phyloP scores from a whole-genome alignment of 345 rosid species.

The Aquilaria sinensis region DNA sequence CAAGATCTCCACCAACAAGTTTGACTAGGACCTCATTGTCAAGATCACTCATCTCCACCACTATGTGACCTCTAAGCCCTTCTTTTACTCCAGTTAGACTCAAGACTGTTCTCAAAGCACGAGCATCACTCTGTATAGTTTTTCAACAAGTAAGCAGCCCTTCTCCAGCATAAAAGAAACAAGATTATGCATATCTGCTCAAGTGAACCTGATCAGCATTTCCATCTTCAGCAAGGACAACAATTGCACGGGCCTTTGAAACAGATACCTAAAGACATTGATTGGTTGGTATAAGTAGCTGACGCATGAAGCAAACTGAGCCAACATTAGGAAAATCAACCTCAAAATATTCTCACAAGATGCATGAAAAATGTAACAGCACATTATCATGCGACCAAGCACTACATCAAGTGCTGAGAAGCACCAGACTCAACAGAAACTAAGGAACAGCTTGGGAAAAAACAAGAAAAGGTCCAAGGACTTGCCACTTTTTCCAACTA shows the following conservation, averaged over 20 bases:
- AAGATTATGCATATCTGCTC: constrained; percentile 7
- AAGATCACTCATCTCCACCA: constrained; percentile 72
- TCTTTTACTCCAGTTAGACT: constrained; percentile 75
- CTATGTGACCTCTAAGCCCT: constrained; percentile 67
- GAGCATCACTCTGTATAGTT: constrained; percentile 65
- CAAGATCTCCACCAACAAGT: constrained; percentile 75
- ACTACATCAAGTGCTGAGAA: too few species aligned
- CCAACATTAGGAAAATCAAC: constrained; percentile 3
- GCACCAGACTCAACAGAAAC: too few species aligned
- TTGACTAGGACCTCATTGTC: constrained; percentile 75
- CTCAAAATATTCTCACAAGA: background rate
- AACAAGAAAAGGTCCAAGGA: too few species aligned
- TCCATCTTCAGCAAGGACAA: constrained; percentile 75
- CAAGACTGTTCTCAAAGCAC: constrained; percentile 69
- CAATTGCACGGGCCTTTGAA: constrained; percentile 65
- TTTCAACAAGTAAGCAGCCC: constrained; percentile 15
- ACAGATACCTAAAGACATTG: constrained; percentile 51
- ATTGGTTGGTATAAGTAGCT: constrained; percentile 10
- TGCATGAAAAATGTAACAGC: too few species aligned
- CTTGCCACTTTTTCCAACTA: too few species aligned
- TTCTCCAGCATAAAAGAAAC: constrained; percentile 9
- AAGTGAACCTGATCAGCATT: constrained; percentile 76
- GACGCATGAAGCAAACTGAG: constrained; percentile 1
- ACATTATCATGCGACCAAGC: background rate
- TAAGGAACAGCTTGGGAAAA: too few species aligned